Conservation (phyloP, 345 rosid genomes). For the Garcia nutans region DNA sequence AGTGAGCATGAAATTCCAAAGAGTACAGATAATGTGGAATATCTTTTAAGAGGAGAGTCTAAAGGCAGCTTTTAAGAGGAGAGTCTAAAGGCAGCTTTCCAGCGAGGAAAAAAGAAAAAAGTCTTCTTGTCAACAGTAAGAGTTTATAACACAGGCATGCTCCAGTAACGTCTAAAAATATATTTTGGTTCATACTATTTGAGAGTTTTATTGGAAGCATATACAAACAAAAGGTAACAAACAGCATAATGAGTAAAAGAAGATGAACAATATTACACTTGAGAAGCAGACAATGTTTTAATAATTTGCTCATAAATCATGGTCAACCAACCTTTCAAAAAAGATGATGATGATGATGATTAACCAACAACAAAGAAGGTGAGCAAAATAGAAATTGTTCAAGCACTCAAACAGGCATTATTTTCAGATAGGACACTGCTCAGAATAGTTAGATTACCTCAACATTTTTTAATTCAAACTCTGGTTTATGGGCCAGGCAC, state of each 20-base stretch:
- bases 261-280: not conserved
- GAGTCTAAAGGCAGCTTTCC: not conserved
- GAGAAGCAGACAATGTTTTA: not conserved
- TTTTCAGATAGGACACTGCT: not conserved
- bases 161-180: not conserved
- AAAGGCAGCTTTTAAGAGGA: not conserved
- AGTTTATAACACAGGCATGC: not conserved
- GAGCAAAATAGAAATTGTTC: not conserved
- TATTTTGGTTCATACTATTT: no score
- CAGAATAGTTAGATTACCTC: constrained; percentile 55
- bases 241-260: not conserved
- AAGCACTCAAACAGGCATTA: not conserved
- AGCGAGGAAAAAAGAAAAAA: not conserved
- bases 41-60: no score
- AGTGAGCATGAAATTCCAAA: not conserved
- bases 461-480: constrained; percentile 74
- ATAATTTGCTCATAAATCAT: not conserved
- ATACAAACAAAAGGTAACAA: not conserved
- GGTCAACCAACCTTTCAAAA: not conserved
- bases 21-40: not conserved
- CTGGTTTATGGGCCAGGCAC: constrained; percentile 68
- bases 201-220: not conserved
- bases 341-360: not conserved
- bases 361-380: not conserved
- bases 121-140: not conserved